Percentiles rank a stretch among this genome's conserved stretches.
Conservation (phyloP, 768 basidiomycete species). For the Leccinum barrowsii region DNA sequence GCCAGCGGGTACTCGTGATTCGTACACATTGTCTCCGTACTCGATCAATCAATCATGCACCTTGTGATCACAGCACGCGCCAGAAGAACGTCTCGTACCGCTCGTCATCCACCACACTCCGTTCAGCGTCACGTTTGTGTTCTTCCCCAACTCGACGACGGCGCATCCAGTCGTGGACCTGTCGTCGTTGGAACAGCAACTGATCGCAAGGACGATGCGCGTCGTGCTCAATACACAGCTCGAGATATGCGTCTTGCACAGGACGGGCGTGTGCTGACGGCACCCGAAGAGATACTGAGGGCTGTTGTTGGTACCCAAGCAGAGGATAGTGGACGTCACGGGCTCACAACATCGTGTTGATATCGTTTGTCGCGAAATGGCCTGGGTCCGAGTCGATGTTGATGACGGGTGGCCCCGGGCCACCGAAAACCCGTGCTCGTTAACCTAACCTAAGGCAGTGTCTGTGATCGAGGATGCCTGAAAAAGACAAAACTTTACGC, state of each 20-base stretch:
- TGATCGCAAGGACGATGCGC: slow-evolving; percentile 61
- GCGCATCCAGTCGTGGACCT: slow-evolving; percentile 72
- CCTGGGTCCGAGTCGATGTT: no score
- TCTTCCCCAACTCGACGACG: slow-evolving; percentile 52
- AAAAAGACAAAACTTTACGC: no score
- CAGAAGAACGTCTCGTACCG: slow-evolving; percentile 83
- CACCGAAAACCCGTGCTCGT: no score
- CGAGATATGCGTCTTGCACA: slow-evolving; percentile 92
- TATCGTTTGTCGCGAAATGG: no score
- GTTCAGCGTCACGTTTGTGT: slow-evolving; percentile 91
- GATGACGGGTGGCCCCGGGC: no score
- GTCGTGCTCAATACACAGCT: slow-evolving; percentile 84
- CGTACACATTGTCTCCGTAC: slow-evolving; percentile 25
- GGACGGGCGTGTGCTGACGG: slow-evolving; percentile 62
- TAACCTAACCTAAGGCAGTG: no score
- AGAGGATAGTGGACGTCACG: no score
- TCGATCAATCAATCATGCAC: neutral
- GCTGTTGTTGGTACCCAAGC: neutral
- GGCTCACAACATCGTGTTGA: no score
- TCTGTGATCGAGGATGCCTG: no score
- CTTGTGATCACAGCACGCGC: slow-evolving; percentile 57
- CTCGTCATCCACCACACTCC: slow-evolving; percentile 93
- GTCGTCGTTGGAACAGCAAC: slow-evolving; percentile 69
- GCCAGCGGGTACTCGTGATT: slow-evolving; percentile 52
- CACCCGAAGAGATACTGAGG: slow-evolving; percentile 38